Evolutionary conservation across 176 grass and related monocot species (phyloP), one percentile per base, ranked within the genome.

Genomic region (Oryza nivara): DNA sequence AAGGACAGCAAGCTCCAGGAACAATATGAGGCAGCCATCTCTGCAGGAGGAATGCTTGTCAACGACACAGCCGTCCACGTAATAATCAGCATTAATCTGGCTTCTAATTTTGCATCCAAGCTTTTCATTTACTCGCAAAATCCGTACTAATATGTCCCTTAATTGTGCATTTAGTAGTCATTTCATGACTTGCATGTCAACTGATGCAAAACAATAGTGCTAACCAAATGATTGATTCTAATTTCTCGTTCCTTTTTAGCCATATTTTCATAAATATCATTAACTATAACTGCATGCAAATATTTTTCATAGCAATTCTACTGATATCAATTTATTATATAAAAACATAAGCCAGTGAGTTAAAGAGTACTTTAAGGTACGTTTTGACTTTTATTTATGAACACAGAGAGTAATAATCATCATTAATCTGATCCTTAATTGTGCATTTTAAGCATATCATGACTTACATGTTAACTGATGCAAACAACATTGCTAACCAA

Each of bases 31-130:
- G 80, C 26, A 35, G 78, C 19, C 86, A 56, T 92, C 47, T 91
- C 81, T 11, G 90, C 95, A 15, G 95, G 95, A 75, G 95, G 90
- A 77, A 80, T 94, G 67, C 52, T 92, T 28, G 70, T 94, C 12
- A 97, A 97, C 72, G 95, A 94, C 12, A 88, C 75, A 9, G 35
- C 49, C 15, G 86, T 94, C 83, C 95, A 97, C 81, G 92, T 94
- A 94, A 71, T 9, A 36, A 58, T 3, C 15, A 48, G 47, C 6
- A 11, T 17, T 68, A 51, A 35, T 20, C 13, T 3, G 17, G 4
- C 46, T 4, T 22, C 65, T 25, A 6, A 10, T 35, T 54, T 52
- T 61, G 58, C 58, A 61, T 61, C 10, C 11, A 63, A 63, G 0
- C 58, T 11, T 58, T 7, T 61, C 56, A 61, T 61, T 61, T 7